A percentile compares a stretch with the other conserved stretches of the same genome.
phyloP scores from a whole-genome alignment of 2,329 filamentous ascomycete species.

The Fonsecaea multimorphosa region DNA sequence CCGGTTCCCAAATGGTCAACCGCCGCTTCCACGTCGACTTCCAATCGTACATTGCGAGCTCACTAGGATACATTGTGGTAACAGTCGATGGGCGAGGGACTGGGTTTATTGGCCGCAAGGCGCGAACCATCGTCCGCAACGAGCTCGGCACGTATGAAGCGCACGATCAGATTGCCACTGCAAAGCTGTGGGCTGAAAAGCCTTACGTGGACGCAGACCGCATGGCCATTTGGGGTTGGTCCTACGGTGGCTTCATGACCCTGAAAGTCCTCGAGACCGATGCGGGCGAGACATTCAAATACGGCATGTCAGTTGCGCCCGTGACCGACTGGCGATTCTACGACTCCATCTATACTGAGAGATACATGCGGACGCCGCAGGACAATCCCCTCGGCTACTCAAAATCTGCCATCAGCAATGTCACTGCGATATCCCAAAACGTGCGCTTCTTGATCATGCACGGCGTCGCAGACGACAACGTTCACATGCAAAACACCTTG shows the following conservation, averaged over 20 bases:
- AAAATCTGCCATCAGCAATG: constrained; percentile 75
- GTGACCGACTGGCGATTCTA: constrained; percentile 99
- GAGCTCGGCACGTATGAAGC: constrained; percentile 86
- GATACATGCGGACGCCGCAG: constrained; percentile 95
- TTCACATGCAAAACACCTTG: constrained; percentile 94
- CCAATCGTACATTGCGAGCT: constrained; percentile 84
- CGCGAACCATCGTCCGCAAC: constrained; percentile 80
- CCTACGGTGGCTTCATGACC: constrained; percentile 92
- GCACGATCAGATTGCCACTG: constrained; percentile 87
- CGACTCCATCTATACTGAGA: constrained; percentile 90
- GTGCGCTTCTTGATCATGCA: constrained; percentile 95
- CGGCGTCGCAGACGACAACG: constrained; percentile 94
- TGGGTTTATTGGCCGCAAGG: constrained; percentile 83
- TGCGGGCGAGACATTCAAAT: constrained; percentile 86
- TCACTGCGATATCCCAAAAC: constrained; percentile 72
- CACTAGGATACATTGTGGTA: constrained; percentile 88
- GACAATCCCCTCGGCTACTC: constrained; percentile 80
- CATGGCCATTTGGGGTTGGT: constrained; percentile 98
- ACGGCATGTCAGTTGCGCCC: constrained; percentile 97
- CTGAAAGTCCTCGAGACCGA: constrained; percentile 94
- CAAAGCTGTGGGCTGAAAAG: constrained; percentile 80
- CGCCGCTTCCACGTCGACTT: constrained; percentile 86
- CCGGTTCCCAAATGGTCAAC: constrained; percentile 85
- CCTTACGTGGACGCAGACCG: constrained; percentile 80
- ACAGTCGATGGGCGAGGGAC: constrained; percentile 94